Percentiles rank a stretch among this genome's conserved stretches.
These are phyloP conservation scores for Xerocomus brunneocitrinus DNA, from an alignment of 768 basidiomycete species.

Conservation along the genomic window DNA sequence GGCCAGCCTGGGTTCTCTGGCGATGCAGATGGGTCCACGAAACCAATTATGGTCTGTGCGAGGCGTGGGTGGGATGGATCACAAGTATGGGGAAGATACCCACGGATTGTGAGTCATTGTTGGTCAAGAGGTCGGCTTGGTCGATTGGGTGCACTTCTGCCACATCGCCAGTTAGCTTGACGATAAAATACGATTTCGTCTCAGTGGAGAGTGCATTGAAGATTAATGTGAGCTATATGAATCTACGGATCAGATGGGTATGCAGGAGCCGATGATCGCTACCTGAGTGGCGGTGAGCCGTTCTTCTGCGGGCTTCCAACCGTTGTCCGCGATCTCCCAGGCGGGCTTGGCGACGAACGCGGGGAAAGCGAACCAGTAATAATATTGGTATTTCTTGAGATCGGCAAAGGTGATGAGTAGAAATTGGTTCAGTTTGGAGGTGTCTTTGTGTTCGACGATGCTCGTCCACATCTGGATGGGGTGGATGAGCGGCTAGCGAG, in stretches of 20 bases:
- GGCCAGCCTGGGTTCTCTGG: slow-evolving; percentile 84
- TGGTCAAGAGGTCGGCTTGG: slow-evolving; percentile 57
- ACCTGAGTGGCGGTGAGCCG: slow-evolving; percentile 44
- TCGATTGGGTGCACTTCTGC: slow-evolving; percentile 51
- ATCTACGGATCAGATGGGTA: not conserved
- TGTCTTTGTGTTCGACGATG: slow-evolving; percentile 48
- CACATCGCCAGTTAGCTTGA: slow-evolving; percentile 36
- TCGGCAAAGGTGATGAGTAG: slow-evolving; percentile 92
- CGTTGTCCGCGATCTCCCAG: slow-evolving; percentile 72
- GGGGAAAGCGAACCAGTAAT: slow-evolving; percentile 98
- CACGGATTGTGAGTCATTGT: slow-evolving; percentile 40
- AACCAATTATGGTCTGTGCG: slow-evolving; percentile 49
- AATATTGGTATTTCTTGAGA: slow-evolving; percentile 96
- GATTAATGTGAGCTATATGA: slow-evolving; percentile 47
- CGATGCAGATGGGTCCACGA: slow-evolving; percentile 83
- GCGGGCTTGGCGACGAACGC: slow-evolving; percentile 85
- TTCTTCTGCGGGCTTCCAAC: slow-evolving; percentile 50
- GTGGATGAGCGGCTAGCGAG: not conserved
- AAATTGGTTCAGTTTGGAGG: slow-evolving; percentile 66
- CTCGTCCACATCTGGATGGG: slow-evolving; percentile 62
- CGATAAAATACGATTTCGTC: slow-evolving; percentile 58
- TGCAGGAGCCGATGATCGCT: slow-evolving; percentile 3
- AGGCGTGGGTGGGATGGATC: slow-evolving; percentile 18
- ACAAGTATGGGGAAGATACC: slow-evolving; percentile 13
- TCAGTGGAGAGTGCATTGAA: slow-evolving; percentile 43